Evolutionary conservation across 2,329 filamentous ascomycete species (phyloP), one percentile per base, ranked within the genome.

Genomic region (Helotiales sp.): DNA sequence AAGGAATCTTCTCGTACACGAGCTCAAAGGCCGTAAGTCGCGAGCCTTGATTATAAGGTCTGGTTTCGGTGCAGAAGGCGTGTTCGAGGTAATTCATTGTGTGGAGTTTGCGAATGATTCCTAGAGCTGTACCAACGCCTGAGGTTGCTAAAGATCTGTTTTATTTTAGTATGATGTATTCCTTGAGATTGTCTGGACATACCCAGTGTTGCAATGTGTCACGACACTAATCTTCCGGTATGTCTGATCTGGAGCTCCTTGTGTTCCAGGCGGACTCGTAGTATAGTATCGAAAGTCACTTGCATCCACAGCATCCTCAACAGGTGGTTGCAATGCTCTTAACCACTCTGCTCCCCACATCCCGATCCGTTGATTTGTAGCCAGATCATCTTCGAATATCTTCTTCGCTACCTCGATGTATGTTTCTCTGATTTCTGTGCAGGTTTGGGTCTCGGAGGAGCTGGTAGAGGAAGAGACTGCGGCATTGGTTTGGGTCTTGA

Each of bases 121-220:
- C 95, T 2, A 99, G 80, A 0, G 95, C 95, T 10, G 95, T 99
- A 52, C 95, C 95, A 71, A 98, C 96, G n/a, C 95, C 95, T 15
- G 95, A 96, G 1, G 95, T 99, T 25, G 95, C 95, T 31, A 99
- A 86, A 19, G 93, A 97, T 27, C 87, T 89, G 59, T 34, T 15
- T 12, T 2, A 17, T 15, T 30, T 49, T 38, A 34, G n/a, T 44
- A 19, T 62, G 55, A 66, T 51, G 63, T 52, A 48, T 31, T 17
- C 31, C 10, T 12, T 31, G 13, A 19, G 13, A 30, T 22, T 10
- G n/a, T 31, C 2, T 17, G 17, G 10, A 63, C 76, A 57, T 79
- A 89, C 86, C 95, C 95, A 22, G 95, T 99, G 74, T 99, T 99
- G 80, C 95, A 99, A 75, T 99, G 96, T 10, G 95, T 99, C 65